These are phyloP conservation scores for Magnusiomyces magnusii DNA, from an alignment of 1,139 yeast genomes.

Conservation along the genomic window DNA sequence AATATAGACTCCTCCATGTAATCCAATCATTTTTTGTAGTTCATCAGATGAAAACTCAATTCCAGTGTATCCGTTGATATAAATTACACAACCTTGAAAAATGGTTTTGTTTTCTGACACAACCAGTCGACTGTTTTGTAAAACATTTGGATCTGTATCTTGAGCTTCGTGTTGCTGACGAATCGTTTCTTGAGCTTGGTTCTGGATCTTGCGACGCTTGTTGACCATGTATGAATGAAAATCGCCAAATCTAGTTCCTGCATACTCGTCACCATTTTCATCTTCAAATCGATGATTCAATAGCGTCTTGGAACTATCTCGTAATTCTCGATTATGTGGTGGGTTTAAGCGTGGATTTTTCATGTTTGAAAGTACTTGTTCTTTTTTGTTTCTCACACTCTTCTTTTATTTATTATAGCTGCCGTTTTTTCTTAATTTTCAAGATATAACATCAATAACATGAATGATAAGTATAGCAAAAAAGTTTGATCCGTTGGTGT, in stretches of 20 bases:
- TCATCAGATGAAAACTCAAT: conserved; percentile 58
- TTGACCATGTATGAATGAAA: conserved; percentile 60
- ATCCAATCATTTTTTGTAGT: conserved; percentile 60
- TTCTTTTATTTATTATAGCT: no score
- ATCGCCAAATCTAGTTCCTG: conserved; percentile 57
- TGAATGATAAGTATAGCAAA: no score
- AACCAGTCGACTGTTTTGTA: conserved; percentile 3
- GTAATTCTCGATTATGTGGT: neutral
- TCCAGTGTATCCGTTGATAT: conserved; percentile 76
- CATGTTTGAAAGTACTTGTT: no score
- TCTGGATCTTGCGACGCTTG: conserved; percentile 60
- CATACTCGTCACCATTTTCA: conserved; percentile 26
- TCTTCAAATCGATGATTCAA: neutral
- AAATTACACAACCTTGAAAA: conserved; percentile 56
- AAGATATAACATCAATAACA: no score
- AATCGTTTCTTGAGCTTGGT: conserved; percentile 45
- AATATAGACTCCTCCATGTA: conserved; percentile 57
- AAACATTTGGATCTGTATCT: neutral
- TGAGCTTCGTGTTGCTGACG: conserved; percentile 26
- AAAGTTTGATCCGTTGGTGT: no score
- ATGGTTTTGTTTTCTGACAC: conserved; percentile 30
- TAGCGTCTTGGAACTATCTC: neutral
- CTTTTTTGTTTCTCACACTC: no score
- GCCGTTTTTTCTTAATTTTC: no score
- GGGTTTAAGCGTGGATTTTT: neutral